Conservation (phyloP, 1,139 yeast genomes). For the Hansenula sp. region DNA sequence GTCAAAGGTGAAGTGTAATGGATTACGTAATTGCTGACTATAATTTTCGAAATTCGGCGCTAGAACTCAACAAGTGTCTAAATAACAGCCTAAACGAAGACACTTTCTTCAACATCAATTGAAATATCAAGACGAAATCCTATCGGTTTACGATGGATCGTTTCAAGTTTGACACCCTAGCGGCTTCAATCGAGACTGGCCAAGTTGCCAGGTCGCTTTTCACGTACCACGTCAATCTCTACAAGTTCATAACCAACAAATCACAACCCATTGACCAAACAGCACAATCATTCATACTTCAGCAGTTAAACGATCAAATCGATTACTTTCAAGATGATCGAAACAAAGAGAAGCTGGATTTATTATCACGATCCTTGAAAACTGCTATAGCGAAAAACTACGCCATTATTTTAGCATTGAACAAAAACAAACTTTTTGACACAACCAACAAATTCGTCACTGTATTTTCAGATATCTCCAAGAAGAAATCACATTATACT, state of each 20-base stretch:
- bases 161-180: neutral
- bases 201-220: neutral
- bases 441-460: constrained; percentile 21
- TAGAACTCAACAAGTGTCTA: too few species aligned
- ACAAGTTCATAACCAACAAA: constrained; percentile 5
- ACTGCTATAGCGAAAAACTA: constrained; percentile 20
- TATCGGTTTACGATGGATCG: too few species aligned
- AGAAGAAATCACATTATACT: constrained; percentile 8
- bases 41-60: too few species aligned
- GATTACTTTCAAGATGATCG: constrained; percentile 20
- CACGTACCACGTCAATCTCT: constrained; percentile 4
- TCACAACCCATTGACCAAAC: constrained; percentile 3
- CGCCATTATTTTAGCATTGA: constrained; percentile 13
- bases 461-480: constrained; percentile 13
- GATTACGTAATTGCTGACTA: too few species aligned
- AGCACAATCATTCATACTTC: constrained; percentile 1
- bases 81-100: too few species aligned
- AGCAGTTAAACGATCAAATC: constrained; percentile 14
- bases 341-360: constrained; percentile 10
- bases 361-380: constrained; percentile 14
- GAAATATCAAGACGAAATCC: too few species aligned
- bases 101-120: neutral
- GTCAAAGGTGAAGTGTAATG: too few species aligned
- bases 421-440: constrained; percentile 19
- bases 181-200: neutral